These are phyloP conservation scores for Entomortierella lignicola DNA, from an alignment of 192 early-diverging fungal genomes.

Conservation along the genomic window DNA sequence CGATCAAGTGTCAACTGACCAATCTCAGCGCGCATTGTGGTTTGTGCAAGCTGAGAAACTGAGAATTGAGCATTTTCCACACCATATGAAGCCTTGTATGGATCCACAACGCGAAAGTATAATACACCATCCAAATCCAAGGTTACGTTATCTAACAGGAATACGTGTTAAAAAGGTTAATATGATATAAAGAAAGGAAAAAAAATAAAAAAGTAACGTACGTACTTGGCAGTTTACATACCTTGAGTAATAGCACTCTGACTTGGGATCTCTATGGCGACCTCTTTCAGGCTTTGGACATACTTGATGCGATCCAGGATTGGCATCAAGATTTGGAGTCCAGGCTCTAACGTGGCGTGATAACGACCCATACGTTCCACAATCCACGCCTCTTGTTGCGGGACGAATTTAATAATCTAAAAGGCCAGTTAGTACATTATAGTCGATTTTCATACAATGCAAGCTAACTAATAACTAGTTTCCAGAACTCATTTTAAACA, in stretches of 20 bases:
- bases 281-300: conserved; percentile 95
- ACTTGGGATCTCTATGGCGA: conserved; percentile 90
- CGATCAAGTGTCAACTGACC: conserved; percentile 97
- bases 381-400: conserved; percentile 97
- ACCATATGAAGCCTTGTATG: conserved; percentile 95
- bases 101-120: conserved; percentile 92
- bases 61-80: conserved; percentile 96
- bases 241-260: conserved; percentile 91
- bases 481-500: too few relatives aligned
- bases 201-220: too few relatives aligned
- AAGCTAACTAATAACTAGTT: too few relatives aligned
- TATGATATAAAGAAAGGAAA: neutral
- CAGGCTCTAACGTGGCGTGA: conserved; percentile 84
- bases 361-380: conserved; percentile 95
- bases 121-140: conserved; percentile 95
- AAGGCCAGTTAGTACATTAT: too few relatives aligned
- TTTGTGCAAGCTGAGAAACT: conserved; percentile 95
- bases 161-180: neutral
- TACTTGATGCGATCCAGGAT: conserved; percentile 90
- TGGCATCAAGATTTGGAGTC: conserved; percentile 90
- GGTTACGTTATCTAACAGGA: conserved; percentile 88
- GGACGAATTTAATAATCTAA: conserved; percentile 92
- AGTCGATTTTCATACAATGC: too few relatives aligned
- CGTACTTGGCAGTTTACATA: neutral
- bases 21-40: conserved; percentile 99